Conservation (phyloP, 2,329 filamentous ascomycete genomes). For the Aspergillus pseudonomiae region DNA sequence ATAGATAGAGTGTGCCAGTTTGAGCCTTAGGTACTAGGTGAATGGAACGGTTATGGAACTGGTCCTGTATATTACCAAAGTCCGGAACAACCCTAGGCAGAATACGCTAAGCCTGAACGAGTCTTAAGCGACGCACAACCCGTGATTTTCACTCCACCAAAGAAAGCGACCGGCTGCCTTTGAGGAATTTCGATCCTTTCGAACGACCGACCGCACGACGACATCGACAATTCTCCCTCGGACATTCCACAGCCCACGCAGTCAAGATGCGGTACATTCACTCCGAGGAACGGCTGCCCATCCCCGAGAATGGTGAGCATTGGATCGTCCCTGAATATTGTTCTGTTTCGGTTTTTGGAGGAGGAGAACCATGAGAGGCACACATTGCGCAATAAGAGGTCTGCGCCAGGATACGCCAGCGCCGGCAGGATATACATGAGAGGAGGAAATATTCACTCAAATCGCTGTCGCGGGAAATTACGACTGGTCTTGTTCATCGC, state of each 20-base stretch:
- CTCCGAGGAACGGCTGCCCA: slow-evolving; percentile 91
- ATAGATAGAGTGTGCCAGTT: not conserved
- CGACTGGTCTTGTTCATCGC: slow-evolving; percentile 6
- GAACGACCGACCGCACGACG: slow-evolving; percentile 39
- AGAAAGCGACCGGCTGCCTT: slow-evolving; percentile 29
- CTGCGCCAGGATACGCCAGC: slow-evolving; percentile 10
- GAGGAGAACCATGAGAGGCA: slow-evolving; percentile 11
- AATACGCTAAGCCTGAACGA: slow-evolving; percentile 38
- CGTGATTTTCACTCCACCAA: slow-evolving; percentile 47
- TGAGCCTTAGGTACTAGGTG: not conserved
- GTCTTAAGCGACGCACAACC: slow-evolving; percentile 50
- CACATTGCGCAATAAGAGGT: not conserved
- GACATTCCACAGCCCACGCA: slow-evolving; percentile 45
- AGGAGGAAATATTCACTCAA: slow-evolving; percentile 12
- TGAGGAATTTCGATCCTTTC: slow-evolving; percentile 44
- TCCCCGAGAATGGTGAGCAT: slow-evolving; percentile 93
- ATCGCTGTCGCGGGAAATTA: slow-evolving; percentile 6
- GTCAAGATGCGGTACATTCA: slow-evolving; percentile 99
- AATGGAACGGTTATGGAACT: too few relatives aligned
- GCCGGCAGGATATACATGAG: slow-evolving; percentile 11
- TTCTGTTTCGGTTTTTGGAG: slow-evolving; percentile 26
- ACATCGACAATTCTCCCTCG: slow-evolving; percentile 46
- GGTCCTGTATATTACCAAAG: not conserved
- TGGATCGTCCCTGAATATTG: slow-evolving; percentile 31
- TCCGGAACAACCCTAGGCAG: slow-evolving; percentile 35